Conservation (phyloP, 1,284 basidiomycete genomes). For the Apiotrichum gamsii region DNA sequence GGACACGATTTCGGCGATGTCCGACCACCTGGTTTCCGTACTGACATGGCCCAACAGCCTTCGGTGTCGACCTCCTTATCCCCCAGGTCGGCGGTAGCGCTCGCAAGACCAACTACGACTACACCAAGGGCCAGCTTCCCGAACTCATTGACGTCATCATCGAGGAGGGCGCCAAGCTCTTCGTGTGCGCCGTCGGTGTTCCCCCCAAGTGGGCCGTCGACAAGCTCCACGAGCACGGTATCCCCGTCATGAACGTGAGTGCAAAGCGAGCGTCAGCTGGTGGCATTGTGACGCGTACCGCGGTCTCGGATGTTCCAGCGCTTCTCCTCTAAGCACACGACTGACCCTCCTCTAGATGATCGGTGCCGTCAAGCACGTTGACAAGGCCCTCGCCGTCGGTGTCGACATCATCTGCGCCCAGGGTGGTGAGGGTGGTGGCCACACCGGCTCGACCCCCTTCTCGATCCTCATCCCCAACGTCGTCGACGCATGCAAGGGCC, state of each 20-base stretch:
- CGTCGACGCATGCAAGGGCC: conserved; percentile 69
- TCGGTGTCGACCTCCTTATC: conserved; percentile 78
- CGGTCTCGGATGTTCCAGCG: neutral
- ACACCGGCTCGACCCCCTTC: conserved; percentile 44
- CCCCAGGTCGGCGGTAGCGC: conserved; percentile 74
- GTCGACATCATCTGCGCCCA: conserved; percentile 85
- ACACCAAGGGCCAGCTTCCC: conserved; percentile 60
- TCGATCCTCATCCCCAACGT: conserved; percentile 56
- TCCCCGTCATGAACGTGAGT: conserved; percentile 68
- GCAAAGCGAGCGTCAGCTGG: neutral
- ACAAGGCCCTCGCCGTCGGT: conserved; percentile 69
- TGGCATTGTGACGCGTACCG: neutral
- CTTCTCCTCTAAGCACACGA: neutral
- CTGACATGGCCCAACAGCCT: conserved; percentile 51
- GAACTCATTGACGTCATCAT: conserved; percentile 80
- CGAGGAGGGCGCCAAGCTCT: conserved; percentile 71
- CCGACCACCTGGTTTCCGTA: too few relatives aligned
- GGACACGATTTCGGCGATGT: too few relatives aligned
- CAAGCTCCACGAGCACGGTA: conserved; percentile 67
- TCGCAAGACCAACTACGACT: conserved; percentile 65
- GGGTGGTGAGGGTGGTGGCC: conserved; percentile 75
- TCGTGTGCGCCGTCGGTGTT: conserved; percentile 73
- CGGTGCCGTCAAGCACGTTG: conserved; percentile 77
- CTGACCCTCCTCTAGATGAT: conserved; percentile 58
- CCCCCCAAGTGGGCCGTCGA: conserved; percentile 72